Evolutionary conservation across 2,329 filamentous ascomycete species (phyloP).

Genomic region (Macrophomina tecta): DNA sequence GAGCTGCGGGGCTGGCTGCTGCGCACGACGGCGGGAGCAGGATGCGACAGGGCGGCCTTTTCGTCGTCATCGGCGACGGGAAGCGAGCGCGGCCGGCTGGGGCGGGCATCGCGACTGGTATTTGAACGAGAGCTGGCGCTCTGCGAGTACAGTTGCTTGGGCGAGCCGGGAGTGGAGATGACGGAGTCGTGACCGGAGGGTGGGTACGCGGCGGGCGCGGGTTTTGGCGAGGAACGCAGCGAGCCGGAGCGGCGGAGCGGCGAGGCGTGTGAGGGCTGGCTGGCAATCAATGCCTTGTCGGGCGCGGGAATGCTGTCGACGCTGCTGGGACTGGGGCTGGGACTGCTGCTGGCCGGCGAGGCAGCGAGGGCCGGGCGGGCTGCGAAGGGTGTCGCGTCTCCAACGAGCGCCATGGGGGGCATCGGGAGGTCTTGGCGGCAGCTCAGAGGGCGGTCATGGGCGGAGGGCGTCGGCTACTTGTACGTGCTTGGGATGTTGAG

Average conservation of each 20-base stretch:
- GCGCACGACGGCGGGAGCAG: slow-evolving; percentile 9
- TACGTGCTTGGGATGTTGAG: not conserved
- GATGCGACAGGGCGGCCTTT: slow-evolving; percentile 29
- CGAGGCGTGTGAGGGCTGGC: slow-evolving; percentile 37
- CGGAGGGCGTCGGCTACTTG: slow-evolving; percentile 10
- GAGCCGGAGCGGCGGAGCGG: slow-evolving; percentile 30
- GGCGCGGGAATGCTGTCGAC: slow-evolving; percentile 28
- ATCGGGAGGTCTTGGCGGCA: slow-evolving; percentile 1
- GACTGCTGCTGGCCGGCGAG: not conserved
- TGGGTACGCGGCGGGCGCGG: slow-evolving; percentile 15
- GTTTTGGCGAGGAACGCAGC: slow-evolving; percentile 24
- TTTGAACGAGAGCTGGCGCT: slow-evolving; percentile 40
- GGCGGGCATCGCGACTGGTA: slow-evolving; percentile 34
- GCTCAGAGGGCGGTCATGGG: slow-evolving; percentile 16
- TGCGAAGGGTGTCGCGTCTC: slow-evolving; percentile 33
- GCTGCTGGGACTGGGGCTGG: slow-evolving; percentile 29
- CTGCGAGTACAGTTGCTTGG: slow-evolving; percentile 41
- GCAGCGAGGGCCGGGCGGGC: slow-evolving; percentile 24
- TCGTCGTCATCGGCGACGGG: slow-evolving; percentile 33
- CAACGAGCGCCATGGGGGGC: slow-evolving; percentile 22
- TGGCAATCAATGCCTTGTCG: slow-evolving; percentile 29
- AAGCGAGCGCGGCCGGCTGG: slow-evolving; percentile 31
- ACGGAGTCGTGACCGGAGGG: slow-evolving; percentile 42
- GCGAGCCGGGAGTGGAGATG: slow-evolving; percentile 44
- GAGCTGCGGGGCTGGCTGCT: slow-evolving; percentile 25